Percentiles rank a stretch among this genome's conserved stretches.
phyloP scores from a whole-genome alignment of 2,329 filamentous ascomycete species.

The Aureobasidium sp. region DNA sequence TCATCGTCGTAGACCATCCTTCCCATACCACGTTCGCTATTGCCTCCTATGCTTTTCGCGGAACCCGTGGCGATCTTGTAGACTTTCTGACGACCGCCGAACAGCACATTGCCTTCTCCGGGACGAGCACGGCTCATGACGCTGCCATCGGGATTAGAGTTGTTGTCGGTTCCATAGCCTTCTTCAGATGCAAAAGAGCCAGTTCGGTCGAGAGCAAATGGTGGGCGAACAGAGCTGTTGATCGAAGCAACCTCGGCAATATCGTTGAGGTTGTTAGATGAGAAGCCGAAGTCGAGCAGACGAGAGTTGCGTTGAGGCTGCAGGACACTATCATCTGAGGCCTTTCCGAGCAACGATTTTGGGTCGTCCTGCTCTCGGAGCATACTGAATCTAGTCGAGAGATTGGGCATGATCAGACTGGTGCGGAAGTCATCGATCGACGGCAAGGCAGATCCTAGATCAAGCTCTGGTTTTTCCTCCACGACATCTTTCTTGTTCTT shows the following conservation, averaged over 20 bases:
- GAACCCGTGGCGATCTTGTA: conserved; percentile 65
- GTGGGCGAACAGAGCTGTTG: conserved; percentile 50
- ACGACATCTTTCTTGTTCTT: conserved; percentile 42
- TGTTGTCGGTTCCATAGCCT: conserved; percentile 55
- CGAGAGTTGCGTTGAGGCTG: conserved; percentile 74
- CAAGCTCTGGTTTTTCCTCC: conserved; percentile 55
- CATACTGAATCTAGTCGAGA: conserved; percentile 96
- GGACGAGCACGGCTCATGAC: conserved; percentile 80
- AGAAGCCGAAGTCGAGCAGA: conserved; percentile 61
- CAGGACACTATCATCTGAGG: conserved; percentile 88
- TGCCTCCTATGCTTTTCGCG: conserved; percentile 33
- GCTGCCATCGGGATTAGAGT: conserved; percentile 51
- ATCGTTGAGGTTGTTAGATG: conserved; percentile 53
- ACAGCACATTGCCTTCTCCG: conserved; percentile 82
- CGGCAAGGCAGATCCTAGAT: conserved; percentile 67
- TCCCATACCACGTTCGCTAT: conserved; percentile 41
- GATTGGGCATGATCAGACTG: conserved; percentile 87
- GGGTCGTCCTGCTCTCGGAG: conserved; percentile 90
- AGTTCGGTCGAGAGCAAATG: conserved; percentile 48
- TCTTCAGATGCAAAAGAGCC: conserved; percentile 58
- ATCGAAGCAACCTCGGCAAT: conserved; percentile 89
- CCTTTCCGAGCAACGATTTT: conserved; percentile 79
- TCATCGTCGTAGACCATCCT: conserved; percentile 80
- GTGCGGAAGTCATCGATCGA: conserved; percentile 86
- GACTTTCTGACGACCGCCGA: conserved; percentile 91